These are phyloP conservation scores for Wickerhamomyces queroliae DNA, from an alignment of 805 yeast genomes.

Conservation along the genomic window DNA sequence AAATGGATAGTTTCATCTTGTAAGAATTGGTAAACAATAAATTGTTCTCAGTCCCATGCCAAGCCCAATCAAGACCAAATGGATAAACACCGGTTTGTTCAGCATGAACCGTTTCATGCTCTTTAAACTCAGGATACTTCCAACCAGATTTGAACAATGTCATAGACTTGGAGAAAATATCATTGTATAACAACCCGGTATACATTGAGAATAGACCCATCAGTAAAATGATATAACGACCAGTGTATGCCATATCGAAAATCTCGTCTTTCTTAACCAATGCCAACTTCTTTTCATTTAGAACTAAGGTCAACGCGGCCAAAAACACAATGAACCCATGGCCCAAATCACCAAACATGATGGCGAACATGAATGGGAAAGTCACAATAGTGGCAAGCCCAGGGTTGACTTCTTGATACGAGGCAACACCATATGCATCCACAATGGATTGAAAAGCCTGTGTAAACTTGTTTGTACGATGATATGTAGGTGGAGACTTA, in stretches of 20 bases:
- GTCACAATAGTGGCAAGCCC: conserved; percentile 93
- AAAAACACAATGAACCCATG: conserved; percentile 83
- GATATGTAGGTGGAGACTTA: conserved; percentile 90
- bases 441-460: conserved; percentile 88
- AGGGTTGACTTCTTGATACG: conserved; percentile 93
- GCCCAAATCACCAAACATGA: conserved; percentile 98
- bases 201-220: conserved; percentile 97
- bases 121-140: conserved; percentile 75
- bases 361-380: conserved; percentile 97
- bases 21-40: conserved; percentile 89
- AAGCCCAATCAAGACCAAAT: conserved; percentile 85
- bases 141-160: conserved; percentile 83
- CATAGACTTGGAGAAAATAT: conserved; percentile 88
- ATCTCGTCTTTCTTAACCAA: conserved; percentile 81
- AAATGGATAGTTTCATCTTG: conserved; percentile 92
- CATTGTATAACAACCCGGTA: conserved; percentile 92
- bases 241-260: conserved; percentile 92
- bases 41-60: conserved; percentile 97
- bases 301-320: conserved; percentile 65
- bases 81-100: conserved; percentile 63
- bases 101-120: conserved; percentile 68
- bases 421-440: conserved; percentile 92
- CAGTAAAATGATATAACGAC: conserved; percentile 82
- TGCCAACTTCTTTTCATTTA: conserved; percentile 67
- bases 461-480: conserved; percentile 92